These are phyloP conservation scores for Wallacemonas sp. DNA, from an alignment of 208 protist species.

Conservation along the genomic window DNA sequence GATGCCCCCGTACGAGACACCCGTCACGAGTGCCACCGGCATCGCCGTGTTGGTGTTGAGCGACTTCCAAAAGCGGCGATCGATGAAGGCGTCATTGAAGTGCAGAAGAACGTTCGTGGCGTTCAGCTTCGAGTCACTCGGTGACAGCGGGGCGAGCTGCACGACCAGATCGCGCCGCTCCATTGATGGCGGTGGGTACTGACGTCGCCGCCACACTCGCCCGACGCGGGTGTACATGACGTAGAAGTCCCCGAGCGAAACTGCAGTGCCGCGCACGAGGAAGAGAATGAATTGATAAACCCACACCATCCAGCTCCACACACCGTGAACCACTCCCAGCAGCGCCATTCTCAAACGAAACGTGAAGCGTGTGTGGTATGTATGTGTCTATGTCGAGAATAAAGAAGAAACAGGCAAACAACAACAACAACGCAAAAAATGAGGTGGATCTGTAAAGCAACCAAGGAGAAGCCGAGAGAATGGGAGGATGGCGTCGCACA, in stretches of 20 bases:
- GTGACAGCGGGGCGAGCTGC: conserved; percentile 61
- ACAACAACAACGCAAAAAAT: background rate
- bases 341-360: too few species aligned
- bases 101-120: conserved; percentile 44
- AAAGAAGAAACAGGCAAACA: too few species aligned
- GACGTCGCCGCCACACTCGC: conserved; percentile 39
- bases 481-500: too few species aligned
- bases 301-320: conserved; percentile 19
- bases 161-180: conserved; percentile 58
- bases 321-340: background rate
- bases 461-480: too few species aligned
- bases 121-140: conserved; percentile 36
- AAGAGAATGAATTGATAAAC: conserved; percentile 42
- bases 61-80: conserved; percentile 59
- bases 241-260: conserved; percentile 59
- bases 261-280: conserved; percentile 43
- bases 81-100: conserved; percentile 58
- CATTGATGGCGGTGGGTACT: conserved; percentile 42
- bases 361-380: too few species aligned
- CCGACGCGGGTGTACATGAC: conserved; percentile 61
- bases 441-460: too few species aligned
- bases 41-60: conserved; percentile 28
- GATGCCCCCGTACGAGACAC: conserved; percentile 60
- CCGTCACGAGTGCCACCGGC: conserved; percentile 65
- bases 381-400: too few species aligned